Evolutionary conservation across 169 alveolate genomes (phyloP), one percentile per base, ranked within the genome.

Genomic region (Eimeria acervulina): DNA sequence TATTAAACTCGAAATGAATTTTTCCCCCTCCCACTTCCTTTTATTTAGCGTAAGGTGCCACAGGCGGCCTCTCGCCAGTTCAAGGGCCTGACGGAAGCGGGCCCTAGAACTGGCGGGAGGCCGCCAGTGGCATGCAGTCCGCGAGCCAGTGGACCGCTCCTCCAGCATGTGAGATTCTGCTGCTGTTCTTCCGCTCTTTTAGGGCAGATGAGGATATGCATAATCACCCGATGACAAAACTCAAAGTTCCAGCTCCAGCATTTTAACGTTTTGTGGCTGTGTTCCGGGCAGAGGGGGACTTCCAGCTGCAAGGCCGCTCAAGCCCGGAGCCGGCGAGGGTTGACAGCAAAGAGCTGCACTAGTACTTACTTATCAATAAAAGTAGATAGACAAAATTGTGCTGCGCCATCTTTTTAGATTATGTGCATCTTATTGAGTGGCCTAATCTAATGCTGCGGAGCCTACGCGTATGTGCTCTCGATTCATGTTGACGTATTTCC

Each of bases 71-170:
- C 78, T 7, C 19, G 78, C 26, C 40, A 19, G 78, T 31, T 68
- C 44, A 68, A 68, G 40, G 78, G 44, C 78, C 78, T 23, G 44
- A 42, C 44, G 23, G 66, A n/a, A n/a, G n/a, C n/a, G n/a, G n/a
- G n/a, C n/a, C n/a, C n/a, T n/a, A n/a, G n/a, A n/a, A n/a, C n/a
- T n/a, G n/a, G n/a, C n/a, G n/a, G n/a, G n/a, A n/a, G n/a, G n/a
- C n/a, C n/a, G n/a, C n/a, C n/a, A n/a, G n/a, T n/a, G n/a, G n/a
- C n/a, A n/a, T n/a, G n/a, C n/a, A n/a, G n/a, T n/a, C n/a, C n/a
- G n/a, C n/a, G n/a, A n/a, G 31, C 78, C 78, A 68, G 44, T 68
- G 78, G 78, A 68, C 78, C 44, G 78, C 78, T 15, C 26, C 44
- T 31, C 44, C 44, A 68, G 44, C 26, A 31, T 0, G 78, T n/a